A percentile compares a stretch with the other conserved stretches of the same genome.
These are phyloP conservation scores for Dothistroma septosporum DNA, from an alignment of 2,329 filamentous ascomycete species.

Conservation along the genomic window DNA sequence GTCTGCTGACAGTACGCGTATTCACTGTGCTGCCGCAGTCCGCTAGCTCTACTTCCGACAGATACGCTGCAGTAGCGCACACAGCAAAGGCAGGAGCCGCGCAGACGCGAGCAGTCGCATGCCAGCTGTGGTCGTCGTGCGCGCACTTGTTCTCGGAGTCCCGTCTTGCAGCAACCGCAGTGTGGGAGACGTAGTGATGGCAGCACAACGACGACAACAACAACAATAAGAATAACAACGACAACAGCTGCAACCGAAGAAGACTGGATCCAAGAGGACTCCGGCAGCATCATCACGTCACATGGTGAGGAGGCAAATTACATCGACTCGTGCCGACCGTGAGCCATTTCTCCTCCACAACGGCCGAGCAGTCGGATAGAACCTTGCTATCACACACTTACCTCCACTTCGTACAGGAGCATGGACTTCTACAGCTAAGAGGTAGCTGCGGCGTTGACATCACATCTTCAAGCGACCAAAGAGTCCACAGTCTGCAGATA, in stretches of 20 bases:
- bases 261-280: too few relatives aligned
- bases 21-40: not conserved
- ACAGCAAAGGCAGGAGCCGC: not conserved
- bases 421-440: too few relatives aligned
- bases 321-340: not conserved
- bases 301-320: not conserved
- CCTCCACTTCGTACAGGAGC: too few relatives aligned
- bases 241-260: too few relatives aligned
- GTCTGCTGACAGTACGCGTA: not conserved
- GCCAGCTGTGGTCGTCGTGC: too few relatives aligned
- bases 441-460: too few relatives aligned
- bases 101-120: not conserved
- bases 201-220: too few relatives aligned
- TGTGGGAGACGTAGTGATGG: not conserved
- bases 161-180: not conserved
- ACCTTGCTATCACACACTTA: too few relatives aligned
- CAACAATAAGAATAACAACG: too few relatives aligned
- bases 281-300: too few relatives aligned
- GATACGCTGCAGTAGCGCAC: not conserved
- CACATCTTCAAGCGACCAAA: not conserved
- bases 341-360: not conserved
- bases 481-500: not conserved
- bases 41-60: not conserved
- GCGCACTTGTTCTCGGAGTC: not conserved
- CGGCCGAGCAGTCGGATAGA: too few relatives aligned